Percentiles rank a stretch among this genome's conserved stretches.
Evolutionary conservation across 345 rosid genomes (phyloP).

Genomic region (Syzygium aqueum): DNA sequence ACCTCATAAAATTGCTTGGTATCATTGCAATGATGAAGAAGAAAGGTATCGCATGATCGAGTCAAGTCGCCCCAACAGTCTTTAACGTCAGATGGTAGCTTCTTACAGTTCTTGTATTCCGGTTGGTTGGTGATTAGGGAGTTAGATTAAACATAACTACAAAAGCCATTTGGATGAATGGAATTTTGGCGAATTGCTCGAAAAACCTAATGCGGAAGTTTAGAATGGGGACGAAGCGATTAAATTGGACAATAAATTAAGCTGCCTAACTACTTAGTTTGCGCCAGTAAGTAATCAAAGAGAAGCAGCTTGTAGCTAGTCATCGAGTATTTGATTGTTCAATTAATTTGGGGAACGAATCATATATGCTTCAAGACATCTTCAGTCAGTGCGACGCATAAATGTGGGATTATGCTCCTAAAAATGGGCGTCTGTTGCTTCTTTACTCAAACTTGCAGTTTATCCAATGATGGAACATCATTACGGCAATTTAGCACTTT

Average conservation of each 20-base stretch:
- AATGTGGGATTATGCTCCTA: not conserved
- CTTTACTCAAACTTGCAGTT: not conserved
- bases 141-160: not conserved
- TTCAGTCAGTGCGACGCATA: not conserved
- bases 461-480: not conserved
- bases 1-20: not conserved
- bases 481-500: not conserved
- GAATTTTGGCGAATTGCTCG: not conserved
- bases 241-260: not conserved
- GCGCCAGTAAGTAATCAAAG: not conserved
- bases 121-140: not conserved
- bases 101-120: not conserved
- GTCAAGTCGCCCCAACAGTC: not conserved
- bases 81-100: not conserved
- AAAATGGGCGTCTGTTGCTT: not conserved
- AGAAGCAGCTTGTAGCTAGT: not conserved
- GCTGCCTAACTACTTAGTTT: not conserved
- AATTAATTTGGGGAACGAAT: not conserved
- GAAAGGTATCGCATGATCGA: not conserved
- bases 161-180: not conserved
- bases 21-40: not conserved
- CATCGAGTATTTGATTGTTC: not conserved
- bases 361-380: not conserved
- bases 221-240: not conserved
- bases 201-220: not conserved